Base-by-base conservation (phyloP, 768 basidiomycete species). In the Hebeloma cylindrosporum region DNA sequence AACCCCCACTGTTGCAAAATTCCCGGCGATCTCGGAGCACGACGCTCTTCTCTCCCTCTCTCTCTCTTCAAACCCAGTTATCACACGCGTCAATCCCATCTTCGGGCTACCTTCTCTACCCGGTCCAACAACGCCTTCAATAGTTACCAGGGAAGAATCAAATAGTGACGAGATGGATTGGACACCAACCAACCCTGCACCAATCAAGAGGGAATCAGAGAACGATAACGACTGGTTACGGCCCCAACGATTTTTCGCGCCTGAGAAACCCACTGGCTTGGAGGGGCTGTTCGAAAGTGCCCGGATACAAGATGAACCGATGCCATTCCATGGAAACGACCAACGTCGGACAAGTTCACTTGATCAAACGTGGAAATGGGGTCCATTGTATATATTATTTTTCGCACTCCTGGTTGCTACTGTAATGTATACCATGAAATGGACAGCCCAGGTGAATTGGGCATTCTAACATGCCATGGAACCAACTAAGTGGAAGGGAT, bases 221-320 rank as follows among this genome's bases (percentile, higher is more conserved):
- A 64, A 74, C 14, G 72, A 76, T 41, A 69, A 69, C 6, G 61
- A 67, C 18, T 82, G 76, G 79, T 55, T 90, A 38, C 77, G 80
- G 4, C 85, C 83, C 3, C 87, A 88, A 53, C 73, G 75, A 10
- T 90, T 88, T 59, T 90, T 88, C 52, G 77, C 85, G 11, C 87
- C 86, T 0, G 86, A 88, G 59, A 76, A 79, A 48, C 84, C 86
- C 1, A 90, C 87, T 1, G 87, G 87, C 10, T 71, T 90, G 6
- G 87, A 90, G 61, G 70, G 73, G 27, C 64, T 90, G 11, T 83
- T 89, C 49, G 80, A 81, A 45, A 71, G 68, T 49, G 80, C 85
- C 8, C 74, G 71, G 38, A 65, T 85, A 6, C 67, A 66, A 17
- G 80, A 84, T 40, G 80, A 81, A 21, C 53, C 48, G 9, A 58